These are phyloP conservation scores for Lolium perenne DNA, from an alignment of 176 grass and related monocot species.

Conservation along the genomic window DNA sequence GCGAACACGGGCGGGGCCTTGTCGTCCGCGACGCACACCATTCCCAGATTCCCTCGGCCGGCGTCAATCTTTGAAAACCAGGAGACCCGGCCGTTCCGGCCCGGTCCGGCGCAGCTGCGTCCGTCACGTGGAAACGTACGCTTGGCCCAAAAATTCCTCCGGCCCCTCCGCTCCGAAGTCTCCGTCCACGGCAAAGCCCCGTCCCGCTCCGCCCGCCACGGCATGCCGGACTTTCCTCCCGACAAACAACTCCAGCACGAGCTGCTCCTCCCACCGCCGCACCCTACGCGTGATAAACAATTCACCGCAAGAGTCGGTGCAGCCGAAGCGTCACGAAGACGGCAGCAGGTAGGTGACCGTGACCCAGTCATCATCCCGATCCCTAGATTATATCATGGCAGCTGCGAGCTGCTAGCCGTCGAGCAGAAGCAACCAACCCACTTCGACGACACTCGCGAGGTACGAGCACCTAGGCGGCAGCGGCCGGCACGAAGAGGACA, in stretches of 20 bases:
- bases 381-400: slow-evolving; percentile 24
- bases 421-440: background rate
- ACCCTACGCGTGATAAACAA: slow-evolving; percentile 1
- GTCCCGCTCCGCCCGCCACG: slow-evolving; percentile 27
- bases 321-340: slow-evolving; percentile 31
- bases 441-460: slow-evolving; percentile 41
- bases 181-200: background rate
- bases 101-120: background rate
- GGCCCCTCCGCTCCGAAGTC: background rate
- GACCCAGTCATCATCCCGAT: slow-evolving; percentile 27
- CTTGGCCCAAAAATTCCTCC: background rate
- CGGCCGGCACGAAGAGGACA: background rate
- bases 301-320: slow-evolving; percentile 23
- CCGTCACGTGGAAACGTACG: slow-evolving; percentile 43
- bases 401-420: background rate
- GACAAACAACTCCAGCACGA: background rate
- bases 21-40: slow-evolving; percentile 19
- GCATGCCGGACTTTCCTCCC: background rate
- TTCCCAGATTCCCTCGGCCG: background rate
- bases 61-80: slow-evolving; percentile 19
- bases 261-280: background rate
- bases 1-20: background rate
- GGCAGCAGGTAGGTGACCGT: slow-evolving; percentile 16
- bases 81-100: slow-evolving; percentile 28
- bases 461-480: background rate